Evolutionary conservation across 2,329 filamentous ascomycete species (phyloP), one percentile per base, ranked within the genome.

Genomic region (Colletotrichum sp.): DNA sequence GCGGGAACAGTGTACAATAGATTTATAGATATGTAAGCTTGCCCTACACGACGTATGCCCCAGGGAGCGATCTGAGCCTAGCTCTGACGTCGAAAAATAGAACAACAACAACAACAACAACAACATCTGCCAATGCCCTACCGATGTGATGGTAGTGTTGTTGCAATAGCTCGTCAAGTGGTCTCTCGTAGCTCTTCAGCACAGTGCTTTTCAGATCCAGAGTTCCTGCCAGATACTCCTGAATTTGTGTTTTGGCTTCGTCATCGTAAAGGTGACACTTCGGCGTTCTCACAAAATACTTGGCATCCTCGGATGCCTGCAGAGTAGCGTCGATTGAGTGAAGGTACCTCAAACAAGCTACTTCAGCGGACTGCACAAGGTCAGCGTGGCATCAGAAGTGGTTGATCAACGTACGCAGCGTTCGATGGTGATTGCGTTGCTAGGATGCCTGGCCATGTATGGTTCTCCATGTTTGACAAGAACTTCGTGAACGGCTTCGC

Each of bases 351-450:
- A n/a, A 1, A 2, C 39, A 49, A 4, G 39, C 39, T 49, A 2
- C 39, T 1, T 49, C 39, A 1, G 4, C 18, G 18, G 18, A 49
- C 39, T 44, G 24, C 24, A 26, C 24, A 26, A 26, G 24, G 24
- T 26, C 5, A 26, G 24, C 24, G 6, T 5, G 2, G 5, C 8
- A 18, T n/a, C 8, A 44, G 5, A 18, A 4, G 16, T 1, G 36
- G 3, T 44, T 1, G 0, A 3, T 44, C 3, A 3, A 44, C 39
- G 5, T 44, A 44, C 39, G 2, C 39, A 49, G 2, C 39, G 18
- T 0, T 49, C 18, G 18, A 0, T 12, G 1, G 39, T 49, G 1
- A 49, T 49, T 0, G 18, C 39, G 4, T 49, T 49, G 9, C 39
- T 49, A 1, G 39, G 18, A 49, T 49, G 39, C 10, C 39, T n/a